A percentile compares a stretch with the other conserved stretches of the same genome.
Evolutionary conservation across 805 yeast species (phyloP).

Genomic region (Metschnikowia corniflorae): DNA sequence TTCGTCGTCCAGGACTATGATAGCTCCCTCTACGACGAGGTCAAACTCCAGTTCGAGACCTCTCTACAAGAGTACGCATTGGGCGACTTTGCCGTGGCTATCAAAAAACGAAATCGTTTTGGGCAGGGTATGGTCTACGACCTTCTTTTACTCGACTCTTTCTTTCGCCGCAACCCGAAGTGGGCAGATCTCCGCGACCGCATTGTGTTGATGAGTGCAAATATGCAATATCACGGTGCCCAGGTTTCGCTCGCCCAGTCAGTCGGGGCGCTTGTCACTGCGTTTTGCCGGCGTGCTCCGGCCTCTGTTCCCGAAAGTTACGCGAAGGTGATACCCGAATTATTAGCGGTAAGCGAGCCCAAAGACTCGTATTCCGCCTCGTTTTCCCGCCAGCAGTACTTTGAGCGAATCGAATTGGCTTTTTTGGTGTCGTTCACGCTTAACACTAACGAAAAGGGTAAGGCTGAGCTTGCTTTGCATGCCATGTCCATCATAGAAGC

Average conservation of each 20-base stretch:
- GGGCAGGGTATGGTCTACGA: conserved; percentile 57
- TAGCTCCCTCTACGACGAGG: conserved; percentile 41
- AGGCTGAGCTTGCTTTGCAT: conserved; percentile 28
- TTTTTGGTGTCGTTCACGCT: conserved; percentile 48
- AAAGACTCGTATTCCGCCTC: conserved; percentile 50
- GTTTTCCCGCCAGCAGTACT: conserved; percentile 46
- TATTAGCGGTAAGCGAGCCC: conserved; percentile 49
- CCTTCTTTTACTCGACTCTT: conserved; percentile 56
- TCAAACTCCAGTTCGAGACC: conserved; percentile 43
- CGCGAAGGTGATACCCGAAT: conserved; percentile 37
- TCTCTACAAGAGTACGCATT: conserved; percentile 48
- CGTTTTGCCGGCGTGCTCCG: conserved; percentile 45
- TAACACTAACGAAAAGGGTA: conserved; percentile 26
- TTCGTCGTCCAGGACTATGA: conserved; percentile 48
- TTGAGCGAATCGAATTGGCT: conserved; percentile 64
- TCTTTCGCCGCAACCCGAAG: conserved; percentile 39
- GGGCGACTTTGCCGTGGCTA: conserved; percentile 47
- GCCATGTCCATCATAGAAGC: conserved; percentile 42
- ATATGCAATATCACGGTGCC: conserved; percentile 59
- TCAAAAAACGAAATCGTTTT: conserved; percentile 44
- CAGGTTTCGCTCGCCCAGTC: conserved; percentile 70
- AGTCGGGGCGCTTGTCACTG: conserved; percentile 72
- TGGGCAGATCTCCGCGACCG: conserved; percentile 40
- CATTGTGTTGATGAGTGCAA: conserved; percentile 56
- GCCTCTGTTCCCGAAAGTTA: conserved; percentile 15